phyloP scores from a whole-genome alignment of 2,329 filamentous ascomycete genomes.

The Hypomyces perniciosus region DNA sequence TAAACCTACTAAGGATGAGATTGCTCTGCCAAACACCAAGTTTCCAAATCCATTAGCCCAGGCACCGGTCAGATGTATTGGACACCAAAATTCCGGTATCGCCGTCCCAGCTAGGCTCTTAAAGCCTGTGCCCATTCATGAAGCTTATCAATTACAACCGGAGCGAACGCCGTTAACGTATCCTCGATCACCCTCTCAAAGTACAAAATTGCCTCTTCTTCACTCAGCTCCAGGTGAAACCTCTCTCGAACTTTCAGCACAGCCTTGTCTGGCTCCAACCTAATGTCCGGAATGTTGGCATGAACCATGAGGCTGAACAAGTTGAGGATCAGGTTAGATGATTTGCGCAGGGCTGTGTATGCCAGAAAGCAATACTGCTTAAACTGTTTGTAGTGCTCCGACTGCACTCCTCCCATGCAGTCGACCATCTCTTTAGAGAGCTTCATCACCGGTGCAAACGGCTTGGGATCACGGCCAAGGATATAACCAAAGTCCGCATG shows the following conservation, averaged over 20 bases:
- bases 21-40: background rate
- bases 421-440: constrained; percentile 98
- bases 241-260: constrained; percentile 92
- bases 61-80: too few relatives aligned
- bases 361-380: constrained; percentile 95
- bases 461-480: constrained; percentile 91
- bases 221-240: constrained; percentile 84
- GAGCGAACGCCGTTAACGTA: constrained; percentile 81
- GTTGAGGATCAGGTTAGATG: constrained; percentile 85
- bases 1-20: too few relatives aligned
- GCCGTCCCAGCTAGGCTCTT: constrained; percentile 50
- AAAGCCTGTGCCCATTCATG: constrained; percentile 93
- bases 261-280: constrained; percentile 85
- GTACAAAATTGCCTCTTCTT: constrained; percentile 85
- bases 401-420: constrained; percentile 84
- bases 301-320: constrained; percentile 96
- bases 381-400: constrained; percentile 79
- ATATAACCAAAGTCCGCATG: constrained; percentile 99
- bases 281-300: constrained; percentile 93
- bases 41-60: background rate
- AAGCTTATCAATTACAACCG: constrained; percentile 88
- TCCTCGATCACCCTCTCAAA: constrained; percentile 89
- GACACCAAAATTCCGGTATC: background rate
- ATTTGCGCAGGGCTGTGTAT: constrained; percentile 85
- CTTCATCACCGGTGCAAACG: constrained; percentile 95